These are phyloP conservation scores for Cryphonectria parasitica DNA, from an alignment of 2,329 filamentous ascomycete genomes.

Conservation along the genomic window DNA sequence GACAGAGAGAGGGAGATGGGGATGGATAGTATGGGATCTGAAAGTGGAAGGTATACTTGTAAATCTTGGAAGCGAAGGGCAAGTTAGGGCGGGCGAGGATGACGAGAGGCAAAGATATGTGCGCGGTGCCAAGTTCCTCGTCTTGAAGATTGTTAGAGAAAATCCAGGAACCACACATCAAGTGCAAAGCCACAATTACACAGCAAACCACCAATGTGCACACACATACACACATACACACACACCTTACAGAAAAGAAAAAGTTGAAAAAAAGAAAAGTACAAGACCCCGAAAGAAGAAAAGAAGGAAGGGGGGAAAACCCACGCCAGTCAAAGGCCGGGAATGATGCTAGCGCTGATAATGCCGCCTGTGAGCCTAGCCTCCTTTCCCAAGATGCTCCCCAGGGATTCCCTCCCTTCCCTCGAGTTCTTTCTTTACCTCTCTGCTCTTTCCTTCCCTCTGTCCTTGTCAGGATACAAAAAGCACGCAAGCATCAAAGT, in stretches of 20 bases:
- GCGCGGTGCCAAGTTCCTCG: not conserved
- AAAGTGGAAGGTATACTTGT: not conserved
- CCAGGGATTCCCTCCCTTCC: not conserved
- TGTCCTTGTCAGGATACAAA: not conserved
- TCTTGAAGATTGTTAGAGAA: not conserved
- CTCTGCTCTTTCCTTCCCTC: not conserved
- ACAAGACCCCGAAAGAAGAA: not conserved
- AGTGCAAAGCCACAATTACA: not conserved
- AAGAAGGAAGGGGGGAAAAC: not conserved
- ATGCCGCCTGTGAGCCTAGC: slow-evolving; percentile 3
- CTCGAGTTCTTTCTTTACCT: not conserved
- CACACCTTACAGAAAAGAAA: not conserved
- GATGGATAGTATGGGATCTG: not conserved
- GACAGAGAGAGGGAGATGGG: not conserved
- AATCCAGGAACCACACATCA: not conserved
- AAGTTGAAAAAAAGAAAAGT: not conserved
- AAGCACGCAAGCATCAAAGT: not conserved
- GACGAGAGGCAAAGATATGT: not conserved
- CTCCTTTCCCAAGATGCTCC: not conserved
- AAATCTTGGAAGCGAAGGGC: not conserved
- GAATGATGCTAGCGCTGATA: slow-evolving; percentile 11
- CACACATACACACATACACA: not conserved
- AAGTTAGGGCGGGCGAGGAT: not conserved
- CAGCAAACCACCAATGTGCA: not conserved
- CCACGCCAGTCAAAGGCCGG: not conserved